Base-by-base conservation (phyloP, 2,329 filamentous ascomycete species). In the Nemania sp. region DNA sequence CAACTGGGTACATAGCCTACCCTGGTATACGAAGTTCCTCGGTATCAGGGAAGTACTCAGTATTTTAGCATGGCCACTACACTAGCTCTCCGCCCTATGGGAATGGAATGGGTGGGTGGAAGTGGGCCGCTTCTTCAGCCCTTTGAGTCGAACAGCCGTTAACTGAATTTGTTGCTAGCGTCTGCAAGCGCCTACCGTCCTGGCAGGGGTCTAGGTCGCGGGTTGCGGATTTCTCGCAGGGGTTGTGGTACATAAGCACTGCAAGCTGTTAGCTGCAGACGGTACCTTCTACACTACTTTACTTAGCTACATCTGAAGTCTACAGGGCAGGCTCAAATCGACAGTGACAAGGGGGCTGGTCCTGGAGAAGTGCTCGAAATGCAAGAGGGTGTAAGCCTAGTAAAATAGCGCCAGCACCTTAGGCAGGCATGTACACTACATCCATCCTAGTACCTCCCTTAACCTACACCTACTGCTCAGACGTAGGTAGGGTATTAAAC, bases 1-100 rank as follows among this genome's bases (percentile, higher is more conserved):
- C n/a, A n/a, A n/a, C n/a, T n/a, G n/a, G n/a, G n/a, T n/a, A n/a
- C n/a, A n/a, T n/a, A n/a, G n/a, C n/a, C n/a, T n/a, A n/a, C n/a
- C n/a, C n/a, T n/a, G n/a, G n/a, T n/a, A n/a, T n/a, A n/a, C n/a
- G 13, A 13, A 35, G 7, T 35, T 35, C 34, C 34, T 35, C 34
- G 7, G 13, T 7, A 7, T 13, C 34, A 35, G 7, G 7, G 7
- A 13, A 35, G 34, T 35, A 35, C 34, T 35, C 13, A 35, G 35
- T n/a, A 39, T 39, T 18, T 35, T 49, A 32, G 45, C 34, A 42
- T 20, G 20, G 47, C 13, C 40, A n/a, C 42, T 53, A 51, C 4
- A 39, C 35, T 39, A 39, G 35, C 11, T 39, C 60, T 65, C 62
- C 57, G 62, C 62, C 62, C 62, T 65, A 65, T 65, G 62, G 37